These are phyloP conservation scores for Dinochytrium kinnereticum DNA, from an alignment of 371 early-diverging fungal genomes.

Conservation along the genomic window DNA sequence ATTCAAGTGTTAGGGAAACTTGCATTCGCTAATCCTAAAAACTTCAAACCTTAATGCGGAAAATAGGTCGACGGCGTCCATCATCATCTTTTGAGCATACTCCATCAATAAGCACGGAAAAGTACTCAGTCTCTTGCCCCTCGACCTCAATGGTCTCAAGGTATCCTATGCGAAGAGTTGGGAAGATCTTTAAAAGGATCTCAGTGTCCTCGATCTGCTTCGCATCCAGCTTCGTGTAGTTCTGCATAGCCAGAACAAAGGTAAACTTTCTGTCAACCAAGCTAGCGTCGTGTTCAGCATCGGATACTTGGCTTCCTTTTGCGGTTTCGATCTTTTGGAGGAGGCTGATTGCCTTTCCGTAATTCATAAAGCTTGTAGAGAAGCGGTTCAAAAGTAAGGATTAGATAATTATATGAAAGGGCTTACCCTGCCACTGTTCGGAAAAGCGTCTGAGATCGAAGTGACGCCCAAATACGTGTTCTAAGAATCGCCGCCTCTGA, in stretches of 20 bases:
- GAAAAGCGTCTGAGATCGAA: constrained; percentile 86
- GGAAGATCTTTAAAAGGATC: constrained; percentile 76
- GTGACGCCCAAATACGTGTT: constrained; percentile 89
- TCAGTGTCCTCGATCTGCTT: constrained; percentile 82
- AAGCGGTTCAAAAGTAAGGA: not conserved
- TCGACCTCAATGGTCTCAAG: constrained; percentile 67
- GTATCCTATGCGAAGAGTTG: constrained; percentile 82
- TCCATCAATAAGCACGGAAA: constrained; percentile 26
- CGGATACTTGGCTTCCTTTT: too few species aligned
- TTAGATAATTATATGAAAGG: too few species aligned
- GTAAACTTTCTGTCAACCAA: constrained; percentile 76
- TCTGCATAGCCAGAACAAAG: constrained; percentile 89
- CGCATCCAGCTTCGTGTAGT: constrained; percentile 74
- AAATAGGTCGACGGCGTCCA: constrained; percentile 22
- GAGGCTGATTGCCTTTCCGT: constrained; percentile 80
- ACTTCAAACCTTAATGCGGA: constrained; percentile 22
- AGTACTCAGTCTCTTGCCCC: constrained; percentile 4
- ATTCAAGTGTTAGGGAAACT: constrained; percentile 55
- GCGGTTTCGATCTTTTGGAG: constrained; percentile 78
- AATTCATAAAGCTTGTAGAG: constrained; percentile 74
- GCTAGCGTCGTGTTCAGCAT: constrained; percentile 50
- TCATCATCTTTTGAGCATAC: constrained; percentile 1
- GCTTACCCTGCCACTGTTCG: constrained; percentile 80
- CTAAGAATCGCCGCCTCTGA: constrained; percentile 83
- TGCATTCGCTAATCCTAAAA: too few species aligned